These are phyloP conservation scores for Solanum hybrid DNA, from an alignment of 305 asterid species.

Conservation along the genomic window DNA sequence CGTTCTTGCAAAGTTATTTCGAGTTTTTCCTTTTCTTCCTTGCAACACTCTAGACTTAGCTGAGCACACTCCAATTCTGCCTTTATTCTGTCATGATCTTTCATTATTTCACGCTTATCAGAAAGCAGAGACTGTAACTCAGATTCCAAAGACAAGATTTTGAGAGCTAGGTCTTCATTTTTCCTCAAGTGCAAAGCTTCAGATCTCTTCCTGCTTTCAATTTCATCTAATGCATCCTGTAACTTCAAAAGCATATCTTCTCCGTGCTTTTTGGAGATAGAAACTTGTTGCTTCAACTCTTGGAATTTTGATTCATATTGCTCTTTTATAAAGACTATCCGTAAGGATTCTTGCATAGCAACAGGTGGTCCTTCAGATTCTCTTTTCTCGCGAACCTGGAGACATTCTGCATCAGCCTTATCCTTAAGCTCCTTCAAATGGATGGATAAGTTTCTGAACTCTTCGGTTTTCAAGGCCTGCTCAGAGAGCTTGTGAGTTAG, in stretches of 20 bases:
- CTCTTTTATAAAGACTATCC: conserved; percentile 90
- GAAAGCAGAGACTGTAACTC: conserved; percentile 48
- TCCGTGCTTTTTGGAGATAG: conserved; percentile 73
- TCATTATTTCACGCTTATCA: conserved; percentile 74
- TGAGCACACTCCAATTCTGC: conserved; percentile 90
- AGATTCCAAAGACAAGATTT: conserved; percentile 58
- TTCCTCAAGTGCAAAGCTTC: conserved; percentile 73
- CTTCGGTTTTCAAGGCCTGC: conserved; percentile 71
- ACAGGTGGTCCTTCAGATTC: conserved; percentile 61
- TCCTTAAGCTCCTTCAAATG: conserved; percentile 86
- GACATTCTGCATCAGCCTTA: conserved; percentile 74
- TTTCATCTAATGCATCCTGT: conserved; percentile 84
- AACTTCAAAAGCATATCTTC: conserved; percentile 94
- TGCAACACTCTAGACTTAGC: conserved; percentile 93
- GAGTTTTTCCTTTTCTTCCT: conserved; percentile 88
- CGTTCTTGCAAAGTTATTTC: conserved; percentile 44
- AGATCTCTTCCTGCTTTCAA: conserved; percentile 75
- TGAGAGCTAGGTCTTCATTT: conserved; percentile 65
- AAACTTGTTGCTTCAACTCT: conserved; percentile 80
- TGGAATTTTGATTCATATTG: conserved; percentile 80
- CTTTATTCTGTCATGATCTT: conserved; percentile 56
- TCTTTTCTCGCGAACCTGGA: conserved; percentile 43
- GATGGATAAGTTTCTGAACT: conserved; percentile 62
- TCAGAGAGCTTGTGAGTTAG: conserved; percentile 63
- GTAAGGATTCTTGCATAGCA: conserved; percentile 65